A percentile compares a stretch with the other conserved stretches of the same genome.
Conservation (phyloP, 352 stramenopile genomes). For the Thraustotheca clavata region DNA sequence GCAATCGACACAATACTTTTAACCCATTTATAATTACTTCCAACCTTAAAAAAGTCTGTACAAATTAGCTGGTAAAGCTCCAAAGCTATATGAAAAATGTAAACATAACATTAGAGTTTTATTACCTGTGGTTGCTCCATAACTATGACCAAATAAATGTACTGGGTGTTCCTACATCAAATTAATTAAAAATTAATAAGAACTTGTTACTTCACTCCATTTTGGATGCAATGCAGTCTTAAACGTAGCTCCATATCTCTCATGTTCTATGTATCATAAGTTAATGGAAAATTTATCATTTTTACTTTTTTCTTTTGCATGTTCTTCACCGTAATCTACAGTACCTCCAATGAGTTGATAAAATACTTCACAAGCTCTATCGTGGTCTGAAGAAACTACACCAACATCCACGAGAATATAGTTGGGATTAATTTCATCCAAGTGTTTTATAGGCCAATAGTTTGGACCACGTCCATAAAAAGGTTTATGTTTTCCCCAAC, state of each 20-base stretch:
- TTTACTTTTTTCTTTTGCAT: conserved; percentile 12
- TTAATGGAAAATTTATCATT: neutral
- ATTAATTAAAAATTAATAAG: neutral
- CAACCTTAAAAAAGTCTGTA: conserved; percentile 13
- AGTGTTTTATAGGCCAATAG: conserved; percentile 18
- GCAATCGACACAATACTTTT: conserved; percentile 18
- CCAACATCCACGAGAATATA: conserved; percentile 22
- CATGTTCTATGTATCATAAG: conserved; percentile 6
- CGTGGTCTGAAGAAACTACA: conserved; percentile 22
- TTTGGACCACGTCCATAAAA: neutral
- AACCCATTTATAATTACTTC: conserved; percentile 16
- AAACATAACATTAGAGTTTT: neutral
- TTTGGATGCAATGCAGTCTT: conserved; percentile 21
- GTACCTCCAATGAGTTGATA: conserved; percentile 23
- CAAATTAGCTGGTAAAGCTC: conserved; percentile 21
- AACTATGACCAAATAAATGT: conserved; percentile 21
- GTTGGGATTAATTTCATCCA: conserved; percentile 20
- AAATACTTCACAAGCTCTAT: conserved; percentile 24
- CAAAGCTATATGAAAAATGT: neutral
- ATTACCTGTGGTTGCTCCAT: conserved; percentile 13
- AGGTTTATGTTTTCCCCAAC: conserved; percentile 11
- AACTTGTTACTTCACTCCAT: conserved; percentile 2
- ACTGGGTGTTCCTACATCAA: neutral
- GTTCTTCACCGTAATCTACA: conserved; percentile 24
- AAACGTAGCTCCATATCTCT: conserved; percentile 9